Conservation (phyloP, 2,329 filamentous ascomycete species). For the Colletotrichum sp. region DNA sequence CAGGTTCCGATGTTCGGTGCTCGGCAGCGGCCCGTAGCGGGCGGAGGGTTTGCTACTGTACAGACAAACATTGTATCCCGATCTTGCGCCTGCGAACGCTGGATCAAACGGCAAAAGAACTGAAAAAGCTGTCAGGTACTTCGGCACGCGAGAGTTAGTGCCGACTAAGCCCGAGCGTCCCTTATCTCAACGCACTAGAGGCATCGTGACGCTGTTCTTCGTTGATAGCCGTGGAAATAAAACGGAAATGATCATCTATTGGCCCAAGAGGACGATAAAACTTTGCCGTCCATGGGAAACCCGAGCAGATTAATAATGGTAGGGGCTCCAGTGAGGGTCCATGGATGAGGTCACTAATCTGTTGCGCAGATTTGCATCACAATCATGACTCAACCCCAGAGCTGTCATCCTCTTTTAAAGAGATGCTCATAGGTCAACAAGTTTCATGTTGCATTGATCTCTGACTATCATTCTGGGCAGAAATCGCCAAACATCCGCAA, state of each 20-base stretch:
- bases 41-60: background rate
- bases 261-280: background rate
- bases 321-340: background rate
- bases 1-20: background rate
- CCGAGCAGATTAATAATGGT: background rate
- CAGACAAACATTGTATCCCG: background rate
- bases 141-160: background rate
- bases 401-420: background rate
- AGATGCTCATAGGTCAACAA: background rate
- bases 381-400: background rate
- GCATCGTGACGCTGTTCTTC: background rate
- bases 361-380: background rate
- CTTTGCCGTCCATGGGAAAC: background rate
- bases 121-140: background rate
- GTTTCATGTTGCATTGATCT: background rate
- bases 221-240: background rate
- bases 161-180: background rate
- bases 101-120: background rate
- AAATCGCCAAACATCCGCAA: fast-evolving
- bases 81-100: background rate
- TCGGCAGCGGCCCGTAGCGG: background rate
- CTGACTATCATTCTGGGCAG: fast-evolving
- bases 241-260: fast-evolving
- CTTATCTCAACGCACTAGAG: background rate
- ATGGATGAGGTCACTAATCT: background rate